A percentile compares a stretch with the other conserved stretches of the same genome.
phyloP scores from a whole-genome alignment of 768 basidiomycete species.

The Cystoderma amianthinum region DNA sequence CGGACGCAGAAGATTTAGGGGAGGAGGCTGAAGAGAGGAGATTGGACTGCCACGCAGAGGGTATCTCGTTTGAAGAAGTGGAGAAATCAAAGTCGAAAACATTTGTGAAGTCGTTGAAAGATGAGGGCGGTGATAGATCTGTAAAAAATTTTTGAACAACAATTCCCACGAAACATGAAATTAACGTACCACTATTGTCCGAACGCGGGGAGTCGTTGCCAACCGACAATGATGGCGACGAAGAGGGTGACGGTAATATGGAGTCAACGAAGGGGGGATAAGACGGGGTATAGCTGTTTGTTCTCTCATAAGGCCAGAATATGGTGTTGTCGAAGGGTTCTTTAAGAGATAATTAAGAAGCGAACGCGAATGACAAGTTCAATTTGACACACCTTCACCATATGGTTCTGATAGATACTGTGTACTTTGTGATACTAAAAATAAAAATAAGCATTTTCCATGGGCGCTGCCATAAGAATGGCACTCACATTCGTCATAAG shows the following conservation, averaged over 20 bases:
- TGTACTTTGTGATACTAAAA: conserved; percentile 13
- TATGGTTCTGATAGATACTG: conserved; percentile 10
- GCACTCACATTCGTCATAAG: conserved; percentile 16
- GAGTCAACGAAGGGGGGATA: conserved; percentile 14
- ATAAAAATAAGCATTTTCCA: not conserved
- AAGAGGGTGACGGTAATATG: conserved; percentile 9
- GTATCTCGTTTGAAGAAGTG: conserved; percentile 16
- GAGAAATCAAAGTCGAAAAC: conserved; percentile 25
- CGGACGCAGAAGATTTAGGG: conserved; percentile 8
- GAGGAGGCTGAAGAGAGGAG: conserved; percentile 4
- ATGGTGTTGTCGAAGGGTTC: conserved; percentile 14
- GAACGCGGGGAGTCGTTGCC: conserved; percentile 23
- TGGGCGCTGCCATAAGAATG: too few species aligned
- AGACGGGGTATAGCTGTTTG: conserved; percentile 13
- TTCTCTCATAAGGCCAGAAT: conserved; percentile 20
- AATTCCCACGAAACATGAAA: not conserved
- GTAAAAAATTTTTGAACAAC: conserved; percentile 1
- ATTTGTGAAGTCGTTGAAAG: conserved; percentile 20
- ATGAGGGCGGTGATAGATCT: conserved; percentile 25
- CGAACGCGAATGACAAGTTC: not conserved
- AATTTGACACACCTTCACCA: conserved; percentile 5
- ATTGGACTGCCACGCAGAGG: conserved; percentile 10
- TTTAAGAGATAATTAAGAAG: conserved; percentile 10
- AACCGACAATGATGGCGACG: conserved; percentile 22
- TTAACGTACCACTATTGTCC: conserved; percentile 21